Base-by-base conservation (phyloP, 495 filamentous ascomycete species). In the Penicillium atrosanguineum region DNA sequence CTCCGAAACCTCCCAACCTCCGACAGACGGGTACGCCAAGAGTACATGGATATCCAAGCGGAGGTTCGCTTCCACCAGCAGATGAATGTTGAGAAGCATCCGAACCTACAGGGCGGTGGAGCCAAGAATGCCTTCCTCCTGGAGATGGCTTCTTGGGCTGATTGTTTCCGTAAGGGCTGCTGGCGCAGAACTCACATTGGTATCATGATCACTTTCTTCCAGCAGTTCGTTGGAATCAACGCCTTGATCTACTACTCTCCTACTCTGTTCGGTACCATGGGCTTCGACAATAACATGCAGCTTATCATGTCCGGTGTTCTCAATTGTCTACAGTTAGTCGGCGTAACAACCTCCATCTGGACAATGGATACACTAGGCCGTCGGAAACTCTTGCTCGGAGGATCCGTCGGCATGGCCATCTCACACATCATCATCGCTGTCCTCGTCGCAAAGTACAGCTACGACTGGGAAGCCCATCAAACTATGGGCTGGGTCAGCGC, bases 231-330 rank as follows among this genome's bases (percentile, higher is more conserved):
- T 0, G 76, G 74, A 1, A 77, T 81, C 53, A 79, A 79, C 47
- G 78, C 75, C 6, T 53, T 79, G 0, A 75, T 79, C n/a, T 82
- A 83, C 63, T 85, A 83, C 61, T 74, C 71, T 0, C 82, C 82
- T 0, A 80, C 75, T 0, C 67, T 86, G 0, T 86, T 84, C 53
- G 56, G 71, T n/a, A 80, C 76, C 0, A 80, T 84, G 72, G 82
- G 83, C 7, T 69, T 84, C 8, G 64, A 79, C 46, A 70, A 73
- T 46, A 69, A 70, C 37, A 82, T 83, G 78, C 78, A 80, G 47
- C 69, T 85, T 8, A 71, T 81, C 50, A 80, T 85, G 73, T 81
- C 80, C 6, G 82, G 83, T 14, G 75, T 85, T 18, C 67, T 83
- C 34, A 85, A 85, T 50, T 61, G 84, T 14, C 67, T 72, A 19